Percentiles rank a stretch among this genome's conserved stretches.
phyloP scores from a whole-genome alignment of 2,329 filamentous ascomycete genomes.

The Epicoccum sorghinum region DNA sequence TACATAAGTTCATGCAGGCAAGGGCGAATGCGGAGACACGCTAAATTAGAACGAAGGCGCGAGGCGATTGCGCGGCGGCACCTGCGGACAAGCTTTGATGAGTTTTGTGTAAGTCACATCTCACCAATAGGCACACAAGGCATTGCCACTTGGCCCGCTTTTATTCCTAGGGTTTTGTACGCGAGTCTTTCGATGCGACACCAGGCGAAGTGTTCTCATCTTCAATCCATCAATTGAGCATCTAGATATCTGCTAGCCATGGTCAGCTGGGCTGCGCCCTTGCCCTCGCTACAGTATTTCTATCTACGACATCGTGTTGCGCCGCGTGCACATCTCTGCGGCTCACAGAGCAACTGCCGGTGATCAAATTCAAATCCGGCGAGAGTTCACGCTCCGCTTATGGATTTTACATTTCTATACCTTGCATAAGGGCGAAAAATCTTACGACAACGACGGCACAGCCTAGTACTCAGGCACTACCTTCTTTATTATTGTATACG shows the following conservation, averaged over 20 bases:
- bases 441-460: not conserved
- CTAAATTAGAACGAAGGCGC: slow-evolving; percentile 8
- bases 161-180: slow-evolving; percentile 9
- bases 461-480: not conserved
- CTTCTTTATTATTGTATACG: not conserved
- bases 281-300: not conserved
- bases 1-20: slow-evolving; percentile 13
- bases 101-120: slow-evolving; percentile 15
- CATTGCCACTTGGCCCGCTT: slow-evolving; percentile 12
- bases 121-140: slow-evolving; percentile 3
- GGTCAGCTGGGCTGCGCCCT: slow-evolving; percentile 11
- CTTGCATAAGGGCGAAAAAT: slow-evolving; percentile 3
- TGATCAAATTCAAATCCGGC: slow-evolving; percentile 5
- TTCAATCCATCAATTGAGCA: slow-evolving; percentile 4
- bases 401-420: slow-evolving; percentile 5
- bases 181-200: slow-evolving; percentile 9
- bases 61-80: slow-evolving; percentile 13
- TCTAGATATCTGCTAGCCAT: not conserved
- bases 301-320: not conserved
- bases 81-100: slow-evolving; percentile 14
- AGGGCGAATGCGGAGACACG: slow-evolving; percentile 12
- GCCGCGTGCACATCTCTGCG: not conserved
- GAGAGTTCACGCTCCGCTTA: not conserved
- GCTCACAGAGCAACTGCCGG: slow-evolving; percentile 3
- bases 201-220: not conserved